Conservation (phyloP, 352 stramenopile species). For the Phytophthora colocasiae region DNA sequence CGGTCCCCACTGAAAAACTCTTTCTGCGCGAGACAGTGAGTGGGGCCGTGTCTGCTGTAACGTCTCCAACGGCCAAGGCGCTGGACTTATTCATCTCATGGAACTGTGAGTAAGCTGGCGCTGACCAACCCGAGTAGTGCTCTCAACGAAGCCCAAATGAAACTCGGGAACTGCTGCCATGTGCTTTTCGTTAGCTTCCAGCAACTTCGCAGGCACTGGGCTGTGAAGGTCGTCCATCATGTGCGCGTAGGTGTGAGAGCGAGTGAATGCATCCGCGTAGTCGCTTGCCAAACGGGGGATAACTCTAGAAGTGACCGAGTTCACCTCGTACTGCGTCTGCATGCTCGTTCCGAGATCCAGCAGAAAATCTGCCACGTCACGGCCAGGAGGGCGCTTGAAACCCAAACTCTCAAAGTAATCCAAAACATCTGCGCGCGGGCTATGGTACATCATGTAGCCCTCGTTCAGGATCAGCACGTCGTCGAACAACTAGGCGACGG, state of each 20-base stretch:
- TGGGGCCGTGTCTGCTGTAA: background rate
- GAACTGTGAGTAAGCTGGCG: slow-evolving; percentile 8
- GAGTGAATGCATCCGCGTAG: slow-evolving; percentile 31
- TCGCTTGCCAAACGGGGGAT: slow-evolving; percentile 32
- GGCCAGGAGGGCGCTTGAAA: slow-evolving; percentile 58
- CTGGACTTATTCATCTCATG: no score
- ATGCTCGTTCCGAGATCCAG: slow-evolving; percentile 61
- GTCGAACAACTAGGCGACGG: slow-evolving; percentile 93
- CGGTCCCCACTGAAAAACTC: no score
- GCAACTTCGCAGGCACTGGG: slow-evolving; percentile 1
- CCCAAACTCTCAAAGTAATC: slow-evolving; percentile 87
- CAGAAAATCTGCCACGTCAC: slow-evolving; percentile 93
- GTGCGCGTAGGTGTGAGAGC: slow-evolving; percentile 19
- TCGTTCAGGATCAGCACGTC: slow-evolving; percentile 92
- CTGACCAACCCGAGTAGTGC: slow-evolving; percentile 1
- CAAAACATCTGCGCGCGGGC: slow-evolving; percentile 61
- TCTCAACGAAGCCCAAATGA: slow-evolving; percentile 1
- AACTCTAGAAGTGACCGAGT: background rate
- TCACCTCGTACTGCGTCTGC: slow-evolving; percentile 43
- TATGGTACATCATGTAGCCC: slow-evolving; percentile 90
- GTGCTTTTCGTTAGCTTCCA: slow-evolving; percentile 5
- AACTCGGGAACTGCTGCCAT: slow-evolving; percentile 6
- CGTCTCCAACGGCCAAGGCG: slow-evolving; percentile 4
- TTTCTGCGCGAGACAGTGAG: no score
- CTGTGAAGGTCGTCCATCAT: slow-evolving; percentile 24